A percentile compares a stretch with the other conserved stretches of the same genome.
These are phyloP conservation scores for Flaveria ramosissima DNA, from an alignment of 129 eudicot genomes.

Conservation along the genomic window DNA sequence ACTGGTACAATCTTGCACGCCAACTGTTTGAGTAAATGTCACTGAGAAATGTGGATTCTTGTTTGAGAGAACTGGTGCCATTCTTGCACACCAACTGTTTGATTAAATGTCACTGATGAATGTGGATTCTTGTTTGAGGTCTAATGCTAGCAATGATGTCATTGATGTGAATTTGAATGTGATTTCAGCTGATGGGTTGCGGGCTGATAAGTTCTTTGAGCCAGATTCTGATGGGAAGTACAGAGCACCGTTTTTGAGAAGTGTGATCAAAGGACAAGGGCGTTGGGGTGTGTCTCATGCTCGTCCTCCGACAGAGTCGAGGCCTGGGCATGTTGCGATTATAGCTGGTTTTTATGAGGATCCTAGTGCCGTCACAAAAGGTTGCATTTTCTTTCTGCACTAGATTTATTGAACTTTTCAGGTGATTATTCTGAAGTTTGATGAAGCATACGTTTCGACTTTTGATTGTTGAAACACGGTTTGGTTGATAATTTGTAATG, in stretches of 20 bases:
- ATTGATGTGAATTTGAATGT: constrained; percentile 15
- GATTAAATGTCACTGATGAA: constrained; percentile 35
- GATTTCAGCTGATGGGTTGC: constrained; percentile 91
- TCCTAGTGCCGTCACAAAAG: constrained; percentile 99
- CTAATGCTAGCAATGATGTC: background rate
- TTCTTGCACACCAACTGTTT: constrained; percentile 34
- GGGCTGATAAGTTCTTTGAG: constrained; percentile 96
- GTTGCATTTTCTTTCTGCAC: constrained; percentile 37
- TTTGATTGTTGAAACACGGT: background rate
- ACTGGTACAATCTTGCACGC: too few species aligned
- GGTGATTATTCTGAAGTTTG: background rate
- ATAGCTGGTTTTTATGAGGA: constrained; percentile 98
- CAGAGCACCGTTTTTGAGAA: constrained; percentile 94
- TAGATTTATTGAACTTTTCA: constrained; percentile 14
- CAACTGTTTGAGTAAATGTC: constrained; percentile 43
- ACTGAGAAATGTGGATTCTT: constrained; percentile 8
- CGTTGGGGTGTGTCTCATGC: constrained; percentile 99
- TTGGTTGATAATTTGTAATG: constrained; percentile 7
- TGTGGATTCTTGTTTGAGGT: constrained; percentile 10
- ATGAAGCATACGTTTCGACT: background rate
- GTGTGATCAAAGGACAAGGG: constrained; percentile 74
- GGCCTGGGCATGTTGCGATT: constrained; percentile 98
- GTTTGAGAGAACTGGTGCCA: background rate
- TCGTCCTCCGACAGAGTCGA: constrained; percentile 97
- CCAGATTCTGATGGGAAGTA: constrained; percentile 81